phyloP scores from a whole-genome alignment of 2,329 filamentous ascomycete genomes.

The Colletotrichum tabaci region DNA sequence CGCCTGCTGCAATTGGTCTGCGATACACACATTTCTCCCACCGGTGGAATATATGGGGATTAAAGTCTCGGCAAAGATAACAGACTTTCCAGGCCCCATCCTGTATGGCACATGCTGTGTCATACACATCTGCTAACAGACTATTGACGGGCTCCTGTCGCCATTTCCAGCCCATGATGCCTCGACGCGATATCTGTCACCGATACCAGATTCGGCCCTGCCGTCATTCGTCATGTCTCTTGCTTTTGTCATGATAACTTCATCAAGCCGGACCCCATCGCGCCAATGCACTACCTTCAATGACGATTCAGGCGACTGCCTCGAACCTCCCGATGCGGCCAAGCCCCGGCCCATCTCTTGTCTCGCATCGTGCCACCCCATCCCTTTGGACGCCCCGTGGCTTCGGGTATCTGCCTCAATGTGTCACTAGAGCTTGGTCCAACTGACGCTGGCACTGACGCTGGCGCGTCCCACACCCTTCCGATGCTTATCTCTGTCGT shows the following conservation, averaged over 20 bases:
- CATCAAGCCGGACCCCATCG: not conserved
- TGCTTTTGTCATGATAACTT: constrained; percentile 19
- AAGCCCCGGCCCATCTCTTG: constrained; percentile 14
- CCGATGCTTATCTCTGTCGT: constrained; percentile 22
- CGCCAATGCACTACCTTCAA: not conserved
- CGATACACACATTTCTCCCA: constrained; percentile 27
- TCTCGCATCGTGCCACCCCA: constrained; percentile 15
- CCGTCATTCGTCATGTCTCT: constrained; percentile 22
- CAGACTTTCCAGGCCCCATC: constrained; percentile 10
- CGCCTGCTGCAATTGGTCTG: constrained; percentile 30
- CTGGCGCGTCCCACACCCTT: not conserved
- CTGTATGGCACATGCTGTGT: constrained; percentile 11
- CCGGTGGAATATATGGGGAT: constrained; percentile 33
- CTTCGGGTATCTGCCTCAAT: constrained; percentile 40
- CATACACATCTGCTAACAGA: constrained; percentile 31
- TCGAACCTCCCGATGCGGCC: constrained; percentile 3
- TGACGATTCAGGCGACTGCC: constrained; percentile 9
- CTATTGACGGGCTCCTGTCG: not conserved
- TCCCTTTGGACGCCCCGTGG: constrained; percentile 19
- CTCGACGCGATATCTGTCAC: constrained; percentile 15
- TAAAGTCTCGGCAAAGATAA: constrained; percentile 42
- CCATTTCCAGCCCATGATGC: not conserved
- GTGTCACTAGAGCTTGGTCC: constrained; percentile 29
- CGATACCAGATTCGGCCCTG: constrained; percentile 11
- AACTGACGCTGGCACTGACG: constrained; percentile 9